Conservation (phyloP, 352 stramenopile species). For the Thraustotheca clavata region DNA sequence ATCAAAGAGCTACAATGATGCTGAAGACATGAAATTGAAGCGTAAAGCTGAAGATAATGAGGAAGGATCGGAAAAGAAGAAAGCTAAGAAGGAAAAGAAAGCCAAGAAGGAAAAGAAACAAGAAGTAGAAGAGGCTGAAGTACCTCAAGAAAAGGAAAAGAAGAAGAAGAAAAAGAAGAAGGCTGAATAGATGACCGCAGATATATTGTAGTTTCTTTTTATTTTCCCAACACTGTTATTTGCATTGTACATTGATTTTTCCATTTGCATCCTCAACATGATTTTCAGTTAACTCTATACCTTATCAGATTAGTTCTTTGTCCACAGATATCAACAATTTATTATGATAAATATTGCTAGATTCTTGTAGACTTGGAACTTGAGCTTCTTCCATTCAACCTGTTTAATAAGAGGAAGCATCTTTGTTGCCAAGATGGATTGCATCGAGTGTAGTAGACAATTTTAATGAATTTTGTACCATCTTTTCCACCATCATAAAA, state of each 20-base stretch:
- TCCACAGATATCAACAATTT: too few species aligned
- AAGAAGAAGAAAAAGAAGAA: constrained; percentile 82
- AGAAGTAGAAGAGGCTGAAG: constrained; percentile 45
- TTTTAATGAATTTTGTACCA: too few species aligned
- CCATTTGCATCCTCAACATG: too few species aligned
- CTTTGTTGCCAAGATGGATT: too few species aligned
- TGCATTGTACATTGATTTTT: neutral
- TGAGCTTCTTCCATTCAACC: too few species aligned
- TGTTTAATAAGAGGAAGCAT: too few species aligned
- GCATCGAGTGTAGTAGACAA: too few species aligned
- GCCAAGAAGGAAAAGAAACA: constrained; percentile 44
- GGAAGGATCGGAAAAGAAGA: constrained; percentile 28
- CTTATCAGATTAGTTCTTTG: too few species aligned
- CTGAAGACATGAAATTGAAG: constrained; percentile 94
- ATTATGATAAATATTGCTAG: too few species aligned
- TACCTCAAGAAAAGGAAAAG: constrained; percentile 63
- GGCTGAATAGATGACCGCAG: constrained; percentile 36
- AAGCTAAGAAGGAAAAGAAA: constrained; percentile 42
- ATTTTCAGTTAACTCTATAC: too few species aligned
- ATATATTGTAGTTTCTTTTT: neutral
- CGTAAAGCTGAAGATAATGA: constrained; percentile 37
- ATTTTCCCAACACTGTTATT: neutral
- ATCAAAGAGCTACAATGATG: constrained; percentile 88
- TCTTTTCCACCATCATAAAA: too few species aligned
- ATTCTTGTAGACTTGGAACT: too few species aligned